Evolutionary conservation across 192 early-diverging fungal species (phyloP).

Genomic region (Rhizophagus sp.): DNA sequence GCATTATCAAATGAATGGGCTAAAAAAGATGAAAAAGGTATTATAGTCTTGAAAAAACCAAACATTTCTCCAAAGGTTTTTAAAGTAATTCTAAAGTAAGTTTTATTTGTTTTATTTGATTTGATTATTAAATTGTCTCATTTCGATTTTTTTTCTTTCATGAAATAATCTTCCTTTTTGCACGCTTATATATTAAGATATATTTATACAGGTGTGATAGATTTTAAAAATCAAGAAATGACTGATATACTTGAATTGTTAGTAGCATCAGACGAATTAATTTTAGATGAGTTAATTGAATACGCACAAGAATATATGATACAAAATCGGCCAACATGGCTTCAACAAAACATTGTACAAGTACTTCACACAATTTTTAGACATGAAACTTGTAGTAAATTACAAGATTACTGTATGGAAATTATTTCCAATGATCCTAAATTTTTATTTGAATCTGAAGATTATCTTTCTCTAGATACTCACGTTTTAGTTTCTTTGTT

Average conservation of each 20-base stretch:
- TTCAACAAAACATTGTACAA: not conserved
- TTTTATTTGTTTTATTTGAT: not conserved
- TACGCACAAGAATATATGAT: constrained; percentile 5
- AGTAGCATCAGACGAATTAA: constrained; percentile 26
- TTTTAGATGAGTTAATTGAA: constrained; percentile 3
- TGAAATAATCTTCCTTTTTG: too few relatives aligned
- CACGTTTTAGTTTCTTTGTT: not conserved
- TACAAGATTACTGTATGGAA: not conserved
- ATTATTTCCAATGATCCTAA: constrained; percentile 4
- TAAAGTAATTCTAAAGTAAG: constrained; percentile 24
- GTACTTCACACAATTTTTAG: not conserved
- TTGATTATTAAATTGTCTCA: not conserved
- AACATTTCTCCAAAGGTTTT: constrained; percentile 21
- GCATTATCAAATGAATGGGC: constrained; percentile 21
- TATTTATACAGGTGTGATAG: not conserved
- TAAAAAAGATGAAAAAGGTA: not conserved
- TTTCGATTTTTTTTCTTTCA: too few relatives aligned
- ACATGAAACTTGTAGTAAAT: constrained; percentile 9
- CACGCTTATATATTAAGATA: not conserved
- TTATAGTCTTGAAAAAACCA: constrained; percentile 14
- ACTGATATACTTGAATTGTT: constrained; percentile 6
- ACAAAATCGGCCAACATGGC: not conserved
- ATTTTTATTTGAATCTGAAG: not conserved
- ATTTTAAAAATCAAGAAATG: not conserved
- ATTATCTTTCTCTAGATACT: not conserved